Conservation (phyloP, 1,139 yeast genomes). For the Yarrowia galli region DNA sequence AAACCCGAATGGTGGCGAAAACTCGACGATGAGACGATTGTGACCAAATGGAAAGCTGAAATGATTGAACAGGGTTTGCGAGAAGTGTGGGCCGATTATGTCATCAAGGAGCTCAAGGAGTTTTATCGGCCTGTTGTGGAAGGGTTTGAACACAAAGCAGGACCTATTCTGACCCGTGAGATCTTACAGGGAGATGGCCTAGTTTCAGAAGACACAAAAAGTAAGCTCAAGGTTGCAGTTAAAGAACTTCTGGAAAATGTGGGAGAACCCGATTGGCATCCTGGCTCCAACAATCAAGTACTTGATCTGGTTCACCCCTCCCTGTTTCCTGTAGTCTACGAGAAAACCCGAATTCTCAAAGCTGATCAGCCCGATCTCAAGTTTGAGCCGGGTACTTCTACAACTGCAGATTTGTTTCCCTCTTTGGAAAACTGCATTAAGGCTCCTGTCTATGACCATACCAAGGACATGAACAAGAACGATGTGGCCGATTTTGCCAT, state of each 20-base stretch:
- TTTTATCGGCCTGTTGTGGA: conserved; percentile 39
- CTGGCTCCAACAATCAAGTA: conserved; percentile 48
- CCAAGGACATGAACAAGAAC: conserved; percentile 22
- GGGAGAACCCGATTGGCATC: conserved; percentile 52
- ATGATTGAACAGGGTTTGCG: conserved; percentile 24
- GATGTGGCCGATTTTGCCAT: conserved; percentile 39
- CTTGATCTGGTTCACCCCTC: conserved; percentile 58
- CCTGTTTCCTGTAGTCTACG: conserved; percentile 54
- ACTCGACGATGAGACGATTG: conserved; percentile 42
- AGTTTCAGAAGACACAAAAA: conserved; percentile 41
- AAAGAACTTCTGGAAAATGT: conserved; percentile 12
- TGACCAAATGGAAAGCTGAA: conserved; percentile 40
- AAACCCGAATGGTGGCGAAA: conserved; percentile 37
- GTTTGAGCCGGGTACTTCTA: conserved; percentile 5
- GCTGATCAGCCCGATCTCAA: background rate
- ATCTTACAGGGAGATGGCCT: conserved; percentile 41
- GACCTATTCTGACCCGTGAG: conserved; percentile 39
- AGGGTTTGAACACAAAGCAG: conserved; percentile 39
- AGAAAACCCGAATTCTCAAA: conserved; percentile 49
- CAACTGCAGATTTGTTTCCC: background rate
- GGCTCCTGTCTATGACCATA: background rate
- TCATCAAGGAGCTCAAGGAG: conserved; percentile 42
- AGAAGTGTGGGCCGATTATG: conserved; percentile 41
- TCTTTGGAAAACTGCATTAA: conserved; percentile 7
- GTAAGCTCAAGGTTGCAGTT: conserved; percentile 40